phyloP scores from a whole-genome alignment of 2,329 filamentous ascomycete genomes.

The Exserohilum rostratum region DNA sequence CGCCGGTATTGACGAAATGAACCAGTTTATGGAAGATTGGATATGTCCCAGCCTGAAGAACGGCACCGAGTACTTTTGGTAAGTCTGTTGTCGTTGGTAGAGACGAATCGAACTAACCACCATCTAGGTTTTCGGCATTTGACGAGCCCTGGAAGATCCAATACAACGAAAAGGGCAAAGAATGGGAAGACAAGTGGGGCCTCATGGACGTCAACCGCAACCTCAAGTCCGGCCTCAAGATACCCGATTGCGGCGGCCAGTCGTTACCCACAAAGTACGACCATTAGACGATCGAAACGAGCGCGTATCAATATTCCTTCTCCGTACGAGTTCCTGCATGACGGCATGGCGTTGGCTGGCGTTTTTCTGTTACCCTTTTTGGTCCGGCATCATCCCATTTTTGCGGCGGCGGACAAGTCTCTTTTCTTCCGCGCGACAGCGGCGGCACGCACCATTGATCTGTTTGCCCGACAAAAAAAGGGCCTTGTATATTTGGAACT shows the following conservation, averaged over 20 bases:
- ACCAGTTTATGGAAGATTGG: constrained; percentile 84
- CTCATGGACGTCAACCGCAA: constrained; percentile 85
- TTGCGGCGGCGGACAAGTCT: neutral
- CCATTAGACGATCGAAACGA: constrained; percentile 2
- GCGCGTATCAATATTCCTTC: constrained; percentile 9
- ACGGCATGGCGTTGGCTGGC: constrained; percentile 33
- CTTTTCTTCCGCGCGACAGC: neutral
- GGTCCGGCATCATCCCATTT: constrained; percentile 18
- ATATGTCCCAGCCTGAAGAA: constrained; percentile 81
- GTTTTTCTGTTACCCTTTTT: constrained; percentile 14
- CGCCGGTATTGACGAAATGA: constrained; percentile 80
- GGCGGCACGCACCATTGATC: constrained; percentile 10
- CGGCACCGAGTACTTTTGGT: constrained; percentile 93
- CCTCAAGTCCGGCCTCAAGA: constrained; percentile 80
- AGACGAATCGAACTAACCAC: constrained; percentile 8
- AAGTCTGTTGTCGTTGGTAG: constrained; percentile 36
- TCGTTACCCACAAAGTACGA: constrained; percentile 42
- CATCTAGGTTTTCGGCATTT: constrained; percentile 80
- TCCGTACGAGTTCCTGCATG: constrained; percentile 24
- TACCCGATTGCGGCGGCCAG: constrained; percentile 84
- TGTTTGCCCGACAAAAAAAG: constrained; percentile 2
- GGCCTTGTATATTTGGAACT: constrained; percentile 15
- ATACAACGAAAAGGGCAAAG: constrained; percentile 69
- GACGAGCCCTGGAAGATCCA: constrained; percentile 92
- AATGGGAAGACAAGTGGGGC: constrained; percentile 97